Conservation (phyloP, 2,329 filamentous ascomycete species). For the Ascochyta rabiei region DNA sequence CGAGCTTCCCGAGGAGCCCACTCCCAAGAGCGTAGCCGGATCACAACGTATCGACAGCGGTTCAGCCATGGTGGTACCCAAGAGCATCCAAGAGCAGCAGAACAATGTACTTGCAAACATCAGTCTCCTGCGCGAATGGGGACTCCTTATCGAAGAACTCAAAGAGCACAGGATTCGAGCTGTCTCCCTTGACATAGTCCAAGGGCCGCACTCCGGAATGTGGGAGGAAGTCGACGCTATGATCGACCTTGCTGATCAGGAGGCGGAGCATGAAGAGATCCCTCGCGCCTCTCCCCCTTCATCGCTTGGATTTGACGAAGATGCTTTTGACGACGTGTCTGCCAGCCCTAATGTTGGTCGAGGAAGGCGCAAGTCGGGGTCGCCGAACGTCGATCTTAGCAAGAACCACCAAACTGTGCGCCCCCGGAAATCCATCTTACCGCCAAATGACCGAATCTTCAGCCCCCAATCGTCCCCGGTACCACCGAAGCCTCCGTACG, state of each 20-base stretch:
- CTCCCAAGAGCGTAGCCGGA: constrained; percentile 38
- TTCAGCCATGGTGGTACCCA: constrained; percentile 71
- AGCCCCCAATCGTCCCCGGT: constrained; percentile 42
- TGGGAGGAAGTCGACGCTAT: constrained; percentile 88
- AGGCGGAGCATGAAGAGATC: constrained; percentile 64
- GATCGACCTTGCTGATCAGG: constrained; percentile 78
- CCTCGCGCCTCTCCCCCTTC: constrained; percentile 61
- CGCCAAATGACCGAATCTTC: constrained; percentile 45
- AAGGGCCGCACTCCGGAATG: constrained; percentile 64
- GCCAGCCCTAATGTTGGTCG: constrained; percentile 42
- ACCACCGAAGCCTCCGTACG: constrained; percentile 32
- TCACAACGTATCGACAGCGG: constrained; percentile 54
- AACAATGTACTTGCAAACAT: constrained; percentile 83
- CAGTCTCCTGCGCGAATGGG: constrained; percentile 81
- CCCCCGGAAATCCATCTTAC: constrained; percentile 44
- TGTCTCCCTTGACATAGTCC: constrained; percentile 68
- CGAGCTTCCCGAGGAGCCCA: constrained; percentile 53
- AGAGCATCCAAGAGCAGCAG: constrained; percentile 80
- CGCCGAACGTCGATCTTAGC: constrained; percentile 36
- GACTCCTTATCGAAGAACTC: constrained; percentile 79
- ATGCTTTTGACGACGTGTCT: constrained; percentile 62
- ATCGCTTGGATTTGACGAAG: constrained; percentile 63
- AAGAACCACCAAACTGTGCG: constrained; percentile 30
- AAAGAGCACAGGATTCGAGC: constrained; percentile 77
- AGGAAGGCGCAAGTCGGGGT: constrained; percentile 37